phyloP scores from a whole-genome alignment of 345 rosid genomes.

The Theobroma cacao region DNA sequence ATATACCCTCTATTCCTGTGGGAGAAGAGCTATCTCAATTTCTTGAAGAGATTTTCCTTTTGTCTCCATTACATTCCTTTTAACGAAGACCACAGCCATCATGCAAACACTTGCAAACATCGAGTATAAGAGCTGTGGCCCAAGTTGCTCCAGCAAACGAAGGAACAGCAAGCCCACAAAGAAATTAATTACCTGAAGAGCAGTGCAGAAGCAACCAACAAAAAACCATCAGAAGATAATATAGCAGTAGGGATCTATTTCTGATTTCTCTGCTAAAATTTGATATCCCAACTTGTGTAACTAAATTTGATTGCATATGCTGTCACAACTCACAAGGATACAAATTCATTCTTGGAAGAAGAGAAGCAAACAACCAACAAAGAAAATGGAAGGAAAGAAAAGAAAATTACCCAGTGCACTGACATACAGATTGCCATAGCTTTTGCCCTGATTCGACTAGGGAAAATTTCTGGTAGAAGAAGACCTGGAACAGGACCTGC shows the following conservation, averaged over 20 bases:
- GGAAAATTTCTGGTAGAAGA: constrained; percentile 92
- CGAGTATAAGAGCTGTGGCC: constrained; percentile 74
- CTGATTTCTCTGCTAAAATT: neutral
- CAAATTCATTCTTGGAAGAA: neutral
- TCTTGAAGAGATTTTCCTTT: constrained; percentile 98
- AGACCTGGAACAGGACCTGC: constrained; percentile 99
- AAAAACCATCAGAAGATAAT: neutral
- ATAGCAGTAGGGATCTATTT: neutral
- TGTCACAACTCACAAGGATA: neutral
- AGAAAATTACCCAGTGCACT: constrained; percentile 86
- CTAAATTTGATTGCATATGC: neutral
- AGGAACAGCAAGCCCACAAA: constrained; percentile 93
- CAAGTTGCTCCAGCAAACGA: constrained; percentile 77
- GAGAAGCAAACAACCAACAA: neutral
- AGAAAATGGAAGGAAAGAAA: neutral
- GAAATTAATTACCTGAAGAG: constrained; percentile 81
- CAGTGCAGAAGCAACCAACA: neutral
- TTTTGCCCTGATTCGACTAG: constrained; percentile 87
- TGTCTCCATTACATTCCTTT: constrained; percentile 80
- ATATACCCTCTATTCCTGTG: constrained; percentile 33
- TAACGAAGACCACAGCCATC: constrained; percentile 80
- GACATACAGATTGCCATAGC: constrained; percentile 98
- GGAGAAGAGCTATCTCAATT: constrained; percentile 91
- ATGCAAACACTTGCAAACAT: constrained; percentile 76
- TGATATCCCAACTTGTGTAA: neutral